A percentile compares a stretch with the other conserved stretches of the same genome.
These are phyloP conservation scores for Neobulgaria alba DNA, from an alignment of 2,329 filamentous ascomycete species.

Conservation along the genomic window DNA sequence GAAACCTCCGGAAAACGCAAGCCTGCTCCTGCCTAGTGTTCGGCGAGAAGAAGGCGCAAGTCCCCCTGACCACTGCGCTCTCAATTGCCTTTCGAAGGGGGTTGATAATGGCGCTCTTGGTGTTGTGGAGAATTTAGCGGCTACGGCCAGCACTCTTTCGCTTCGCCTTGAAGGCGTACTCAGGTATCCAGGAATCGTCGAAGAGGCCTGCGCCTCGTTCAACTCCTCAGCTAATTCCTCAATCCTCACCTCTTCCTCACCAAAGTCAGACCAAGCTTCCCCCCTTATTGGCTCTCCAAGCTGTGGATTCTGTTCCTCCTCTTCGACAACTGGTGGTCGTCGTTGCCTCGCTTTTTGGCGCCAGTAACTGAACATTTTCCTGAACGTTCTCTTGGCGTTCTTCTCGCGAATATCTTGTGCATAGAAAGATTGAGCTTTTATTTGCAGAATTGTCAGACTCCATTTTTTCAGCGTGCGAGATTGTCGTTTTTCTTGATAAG, in stretches of 20 bases:
- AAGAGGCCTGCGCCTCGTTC: constrained; percentile 14
- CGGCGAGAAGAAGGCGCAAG: constrained; percentile 13
- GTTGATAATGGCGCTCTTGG: constrained; percentile 36
- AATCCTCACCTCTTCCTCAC: constrained; percentile 18
- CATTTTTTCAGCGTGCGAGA: constrained; percentile 25
- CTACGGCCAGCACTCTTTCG: constrained; percentile 31
- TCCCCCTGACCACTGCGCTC: constrained; percentile 24
- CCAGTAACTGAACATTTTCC: constrained; percentile 29
- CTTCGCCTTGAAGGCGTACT: constrained; percentile 42
- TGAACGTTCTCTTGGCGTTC: constrained; percentile 26
- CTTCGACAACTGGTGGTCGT: constrained; percentile 8
- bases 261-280: constrained; percentile 26
- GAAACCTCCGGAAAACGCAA: constrained; percentile 20
- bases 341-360: constrained; percentile 20
- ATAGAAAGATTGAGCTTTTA: constrained; percentile 20
- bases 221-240: constrained; percentile 18
- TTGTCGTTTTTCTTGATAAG: constrained; percentile 23
- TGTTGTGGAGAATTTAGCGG: constrained; percentile 34
- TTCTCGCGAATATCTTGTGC: constrained; percentile 26
- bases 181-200: constrained; percentile 21
- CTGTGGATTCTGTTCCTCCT: constrained; percentile 4
- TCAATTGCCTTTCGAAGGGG: constrained; percentile 33
- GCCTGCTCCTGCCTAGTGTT: constrained; percentile 13
- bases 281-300: constrained; percentile 13
- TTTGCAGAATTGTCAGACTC: constrained; percentile 23